Evolutionary conservation across 2,329 filamentous ascomycete genomes (phyloP).

Genomic region (Fusarium nisikadoi): DNA sequence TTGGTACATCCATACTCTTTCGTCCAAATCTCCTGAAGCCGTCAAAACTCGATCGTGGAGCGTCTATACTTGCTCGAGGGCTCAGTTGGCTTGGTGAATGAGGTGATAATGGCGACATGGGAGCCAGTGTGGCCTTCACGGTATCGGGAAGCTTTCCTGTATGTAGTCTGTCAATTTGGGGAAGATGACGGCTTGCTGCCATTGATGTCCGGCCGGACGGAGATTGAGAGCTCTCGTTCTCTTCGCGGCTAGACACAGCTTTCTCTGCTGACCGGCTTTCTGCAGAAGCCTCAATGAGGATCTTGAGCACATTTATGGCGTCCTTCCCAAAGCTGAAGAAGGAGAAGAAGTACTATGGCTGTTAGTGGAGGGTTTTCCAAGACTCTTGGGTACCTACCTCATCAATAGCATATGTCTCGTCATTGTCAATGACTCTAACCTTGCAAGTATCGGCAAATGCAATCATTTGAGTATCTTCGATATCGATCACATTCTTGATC

Average conservation of each 20-base stretch:
- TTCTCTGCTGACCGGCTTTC: conserved; percentile 48
- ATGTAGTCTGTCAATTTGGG: conserved; percentile 47
- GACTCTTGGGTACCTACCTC: conserved; percentile 67
- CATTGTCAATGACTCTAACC: conserved; percentile 90
- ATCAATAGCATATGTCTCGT: conserved; percentile 94
- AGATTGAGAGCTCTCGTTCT: conserved; percentile 26
- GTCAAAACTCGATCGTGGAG: conserved; percentile 64
- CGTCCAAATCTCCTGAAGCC: conserved; percentile 58
- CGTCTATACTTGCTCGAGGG: conserved; percentile 66
- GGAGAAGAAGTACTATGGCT: conserved; percentile 88
- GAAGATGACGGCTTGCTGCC: conserved; percentile 43
- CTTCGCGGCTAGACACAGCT: conserved; percentile 25
- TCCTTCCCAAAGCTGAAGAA: conserved; percentile 91
- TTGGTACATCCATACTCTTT: conserved; percentile 65
- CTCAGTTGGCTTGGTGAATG: conserved; percentile 56
- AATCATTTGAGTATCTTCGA: conserved; percentile 90
- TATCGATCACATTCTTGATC: conserved; percentile 87
- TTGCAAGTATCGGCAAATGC: conserved; percentile 95
- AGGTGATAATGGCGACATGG: conserved; percentile 62
- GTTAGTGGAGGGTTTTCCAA: conserved; percentile 1
- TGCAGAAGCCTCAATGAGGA: conserved; percentile 71
- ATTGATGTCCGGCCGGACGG: conserved; percentile 39
- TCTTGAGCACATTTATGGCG: conserved; percentile 80
- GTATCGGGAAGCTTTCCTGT: conserved; percentile 61
- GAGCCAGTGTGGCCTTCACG: conserved; percentile 70